Percentiles rank a stretch among this genome's conserved stretches.
phyloP scores from a whole-genome alignment of 345 rosid species.

The Trapa bicornis region DNA sequence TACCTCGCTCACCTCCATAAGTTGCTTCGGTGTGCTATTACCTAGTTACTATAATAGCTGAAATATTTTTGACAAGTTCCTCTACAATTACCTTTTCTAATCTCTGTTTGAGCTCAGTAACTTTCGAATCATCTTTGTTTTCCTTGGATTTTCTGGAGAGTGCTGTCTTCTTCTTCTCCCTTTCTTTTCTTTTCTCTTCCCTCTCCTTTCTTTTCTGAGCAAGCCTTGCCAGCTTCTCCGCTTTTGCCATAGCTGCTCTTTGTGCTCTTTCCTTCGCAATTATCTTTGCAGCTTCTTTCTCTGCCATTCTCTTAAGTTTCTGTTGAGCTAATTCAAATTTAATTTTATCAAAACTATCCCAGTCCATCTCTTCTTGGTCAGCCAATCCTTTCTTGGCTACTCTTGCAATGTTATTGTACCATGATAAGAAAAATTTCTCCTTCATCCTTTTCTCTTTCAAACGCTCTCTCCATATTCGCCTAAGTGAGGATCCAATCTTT shows the following conservation, averaged over 20 bases:
- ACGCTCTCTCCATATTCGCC: slow-evolving; percentile 47
- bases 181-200: slow-evolving; percentile 20
- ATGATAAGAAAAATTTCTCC: slow-evolving; percentile 35
- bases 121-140: slow-evolving; percentile 15
- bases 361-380: slow-evolving; percentile 44
- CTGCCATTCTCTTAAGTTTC: slow-evolving; percentile 30
- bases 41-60: background rate
- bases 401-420: slow-evolving; percentile 47
- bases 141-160: slow-evolving; percentile 16
- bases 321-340: slow-evolving; percentile 35
- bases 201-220: slow-evolving; percentile 47
- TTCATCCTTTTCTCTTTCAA: slow-evolving; percentile 30
- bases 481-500: slow-evolving; percentile 50
- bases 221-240: slow-evolving; percentile 16
- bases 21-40: background rate
- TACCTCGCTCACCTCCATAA: background rate
- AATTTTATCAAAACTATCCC: slow-evolving; percentile 53
- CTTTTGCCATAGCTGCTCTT: slow-evolving; percentile 20
- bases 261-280: slow-evolving; percentile 30
- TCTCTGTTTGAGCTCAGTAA: slow-evolving; percentile 31
- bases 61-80: background rate
- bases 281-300: slow-evolving; percentile 25
- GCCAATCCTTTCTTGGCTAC: slow-evolving; percentile 60
- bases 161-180: slow-evolving; percentile 21
- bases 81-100: slow-evolving; percentile 45